phyloP scores from a whole-genome alignment of 2,329 filamentous ascomycete genomes.

The Neofusicoccum laricinum region DNA sequence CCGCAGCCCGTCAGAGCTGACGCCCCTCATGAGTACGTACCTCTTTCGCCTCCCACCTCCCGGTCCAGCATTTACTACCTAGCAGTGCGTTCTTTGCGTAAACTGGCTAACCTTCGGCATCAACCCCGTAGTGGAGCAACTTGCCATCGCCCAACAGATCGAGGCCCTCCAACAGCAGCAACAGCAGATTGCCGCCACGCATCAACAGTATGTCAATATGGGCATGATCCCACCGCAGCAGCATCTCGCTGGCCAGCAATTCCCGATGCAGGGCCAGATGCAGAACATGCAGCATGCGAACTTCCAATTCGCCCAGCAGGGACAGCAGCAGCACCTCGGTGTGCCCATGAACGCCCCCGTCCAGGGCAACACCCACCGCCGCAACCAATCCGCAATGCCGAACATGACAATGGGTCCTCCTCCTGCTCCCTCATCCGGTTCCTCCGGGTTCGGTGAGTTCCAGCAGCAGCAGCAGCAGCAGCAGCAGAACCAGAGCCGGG shows the following conservation, averaged over 20 bases:
- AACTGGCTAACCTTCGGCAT: constrained; percentile 25
- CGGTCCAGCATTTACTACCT: constrained; percentile 20
- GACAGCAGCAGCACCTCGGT: constrained; percentile 58
- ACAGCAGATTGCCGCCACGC: constrained; percentile 92
- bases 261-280: constrained; percentile 58
- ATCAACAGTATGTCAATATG: constrained; percentile 98
- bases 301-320: constrained; percentile 77
- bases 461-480: constrained; percentile 45
- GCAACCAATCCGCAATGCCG: constrained; percentile 95
- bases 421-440: constrained; percentile 84
- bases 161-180: constrained; percentile 96
- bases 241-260: constrained; percentile 60
- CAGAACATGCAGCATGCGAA: constrained; percentile 74
- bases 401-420: constrained; percentile 89
- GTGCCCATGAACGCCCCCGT: constrained; percentile 72
- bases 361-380: constrained; percentile 83
- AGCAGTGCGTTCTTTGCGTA: constrained; percentile 6
- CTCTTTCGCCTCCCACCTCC: constrained; percentile 24
- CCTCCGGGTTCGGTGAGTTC: constrained; percentile 80
- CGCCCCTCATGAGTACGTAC: constrained; percentile 92
- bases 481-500: constrained; percentile 51
- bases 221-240: constrained; percentile 88
- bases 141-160: constrained; percentile 96
- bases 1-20: constrained; percentile 94
- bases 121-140: constrained; percentile 75